Evolutionary conservation across 495 filamentous ascomycete genomes (phyloP), one percentile per base, ranked within the genome.

Genomic region (Penicillium subrubescens): DNA sequence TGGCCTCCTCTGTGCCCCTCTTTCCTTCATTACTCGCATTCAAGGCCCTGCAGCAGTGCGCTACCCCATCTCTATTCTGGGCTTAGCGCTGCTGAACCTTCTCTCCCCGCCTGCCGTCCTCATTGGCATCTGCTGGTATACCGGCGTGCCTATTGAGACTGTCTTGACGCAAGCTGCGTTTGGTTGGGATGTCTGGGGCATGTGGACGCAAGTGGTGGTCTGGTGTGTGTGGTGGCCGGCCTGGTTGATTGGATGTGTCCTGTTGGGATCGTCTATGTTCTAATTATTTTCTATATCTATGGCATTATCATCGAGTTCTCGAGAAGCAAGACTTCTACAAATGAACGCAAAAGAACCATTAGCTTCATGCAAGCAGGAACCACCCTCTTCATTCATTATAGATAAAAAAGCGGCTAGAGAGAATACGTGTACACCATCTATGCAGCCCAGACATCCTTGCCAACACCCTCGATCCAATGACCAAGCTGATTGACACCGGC

Each of bases 141-240:
- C 79, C 64, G 82, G 82, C 1, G 67, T 82, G 8, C 75, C 75
- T 0, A 67, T 92, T 2, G 80, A 79, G 46, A 75, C 79, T 1
- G 81, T 94, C 3, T 77, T 97, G 56, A 82, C 83, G 44, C 85
- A 92, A 75, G 93, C 92, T 17, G 91, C 90, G 3, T 92, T 94
- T 67, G 95, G 91, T 0, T 98, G 94, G 95, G 83, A 90, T 70
- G 91, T 97, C 19, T 93, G 89, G 84, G 94, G 94, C 2, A 86
- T 94, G 82, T 96, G 93, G 82, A 96, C 93, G 41, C 79, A 90
- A 63, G 87, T 98, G 8, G 88, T 98, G 41, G 88, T 98, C 19
- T 99, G 96, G 93, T 92, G 92, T 74, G 92, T 98, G 33, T 99
- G 95, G 95, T 99, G 94, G 94, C 96, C 95, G 8, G 93, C 92